A percentile compares a stretch with the other conserved stretches of the same genome.
Conservation (phyloP, 352 stramenopile species). For the Phytopythium chamaehyphon region DNA sequence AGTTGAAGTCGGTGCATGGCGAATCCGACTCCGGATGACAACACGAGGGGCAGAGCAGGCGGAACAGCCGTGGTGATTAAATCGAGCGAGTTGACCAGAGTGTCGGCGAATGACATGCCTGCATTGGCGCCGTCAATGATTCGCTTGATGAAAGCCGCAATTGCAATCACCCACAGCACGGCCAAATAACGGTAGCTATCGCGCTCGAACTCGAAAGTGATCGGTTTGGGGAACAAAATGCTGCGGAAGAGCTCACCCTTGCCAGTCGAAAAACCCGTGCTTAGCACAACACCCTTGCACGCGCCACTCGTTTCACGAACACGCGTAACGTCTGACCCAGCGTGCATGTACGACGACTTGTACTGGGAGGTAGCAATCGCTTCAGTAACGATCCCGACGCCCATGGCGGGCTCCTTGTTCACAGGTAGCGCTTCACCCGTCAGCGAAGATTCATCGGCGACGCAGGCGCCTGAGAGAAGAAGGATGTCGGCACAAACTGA, state of each 20-base stretch:
- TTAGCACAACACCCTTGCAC: constrained; percentile 31
- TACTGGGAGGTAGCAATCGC: constrained; percentile 14
- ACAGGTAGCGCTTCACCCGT: constrained; percentile 41
- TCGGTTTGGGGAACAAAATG: constrained; percentile 32
- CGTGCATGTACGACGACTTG: constrained; percentile 25
- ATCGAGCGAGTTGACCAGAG: constrained; percentile 32
- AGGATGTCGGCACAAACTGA: constrained; percentile 42
- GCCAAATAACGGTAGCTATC: constrained; percentile 47
- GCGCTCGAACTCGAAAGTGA: constrained; percentile 33
- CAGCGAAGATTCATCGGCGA: constrained; percentile 45
- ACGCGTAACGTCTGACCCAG: constrained; percentile 28
- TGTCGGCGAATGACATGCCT: constrained; percentile 14
- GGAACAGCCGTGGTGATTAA: constrained; percentile 49
- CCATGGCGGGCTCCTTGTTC: constrained; percentile 21
- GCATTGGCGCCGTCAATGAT: constrained; percentile 12
- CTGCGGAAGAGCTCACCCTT: constrained; percentile 41
- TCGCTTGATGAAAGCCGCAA: constrained; percentile 31
- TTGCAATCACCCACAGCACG: constrained; percentile 22
- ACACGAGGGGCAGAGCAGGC: constrained; percentile 40
- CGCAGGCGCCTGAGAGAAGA: constrained; percentile 36
- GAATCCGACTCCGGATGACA: constrained; percentile 41
- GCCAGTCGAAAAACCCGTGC: constrained; percentile 40
- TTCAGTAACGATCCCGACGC: constrained; percentile 23
- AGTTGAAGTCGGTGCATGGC: background rate
- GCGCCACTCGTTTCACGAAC: constrained; percentile 12